Percentiles rank a stretch among this genome's conserved stretches.
phyloP scores from a whole-genome alignment of 2,329 filamentous ascomycete species.

The Huntiella omanensis region DNA sequence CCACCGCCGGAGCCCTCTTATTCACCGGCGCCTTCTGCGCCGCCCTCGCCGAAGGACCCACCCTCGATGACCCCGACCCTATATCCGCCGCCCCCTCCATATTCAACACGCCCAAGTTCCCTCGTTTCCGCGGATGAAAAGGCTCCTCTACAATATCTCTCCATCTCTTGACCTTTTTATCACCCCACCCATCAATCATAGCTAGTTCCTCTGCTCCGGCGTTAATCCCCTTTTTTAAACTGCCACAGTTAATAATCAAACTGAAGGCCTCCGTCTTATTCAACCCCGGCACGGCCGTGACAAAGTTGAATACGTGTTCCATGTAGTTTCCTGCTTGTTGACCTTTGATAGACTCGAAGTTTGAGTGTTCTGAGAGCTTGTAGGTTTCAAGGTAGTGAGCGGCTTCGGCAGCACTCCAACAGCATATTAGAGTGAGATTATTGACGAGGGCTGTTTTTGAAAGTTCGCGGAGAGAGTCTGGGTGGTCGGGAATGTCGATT shows the following conservation, averaged over 20 bases:
- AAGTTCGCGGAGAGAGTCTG: constrained; percentile 73
- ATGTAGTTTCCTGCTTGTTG: constrained; percentile 69
- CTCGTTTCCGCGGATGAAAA: constrained; percentile 56
- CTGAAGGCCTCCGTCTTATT: constrained; percentile 91
- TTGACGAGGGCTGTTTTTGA: constrained; percentile 87
- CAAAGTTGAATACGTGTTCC: constrained; percentile 77
- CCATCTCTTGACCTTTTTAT: constrained; percentile 86
- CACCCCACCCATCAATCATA: constrained; percentile 79
- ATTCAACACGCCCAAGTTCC: constrained; percentile 23
- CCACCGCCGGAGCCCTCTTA: background rate
- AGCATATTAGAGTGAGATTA: constrained; percentile 77
- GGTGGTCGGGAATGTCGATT: constrained; percentile 90
- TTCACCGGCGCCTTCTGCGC: background rate
- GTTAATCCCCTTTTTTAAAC: constrained; percentile 69
- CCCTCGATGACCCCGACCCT: background rate
- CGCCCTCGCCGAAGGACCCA: background rate
- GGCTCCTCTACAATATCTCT: constrained; percentile 64
- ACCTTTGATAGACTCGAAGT: constrained; percentile 62
- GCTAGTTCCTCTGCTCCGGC: constrained; percentile 71
- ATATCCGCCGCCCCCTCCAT: background rate
- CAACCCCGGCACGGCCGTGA: constrained; percentile 72
- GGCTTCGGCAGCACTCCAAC: constrained; percentile 87
- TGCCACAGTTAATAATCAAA: constrained; percentile 82
- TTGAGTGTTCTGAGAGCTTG: constrained; percentile 81
- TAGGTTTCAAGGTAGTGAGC: constrained; percentile 87